A percentile compares a stretch with the other conserved stretches of the same genome.
Evolutionary conservation across 148 eudicot genomes (phyloP).

Genomic region (Salicornia ramosissima): DNA sequence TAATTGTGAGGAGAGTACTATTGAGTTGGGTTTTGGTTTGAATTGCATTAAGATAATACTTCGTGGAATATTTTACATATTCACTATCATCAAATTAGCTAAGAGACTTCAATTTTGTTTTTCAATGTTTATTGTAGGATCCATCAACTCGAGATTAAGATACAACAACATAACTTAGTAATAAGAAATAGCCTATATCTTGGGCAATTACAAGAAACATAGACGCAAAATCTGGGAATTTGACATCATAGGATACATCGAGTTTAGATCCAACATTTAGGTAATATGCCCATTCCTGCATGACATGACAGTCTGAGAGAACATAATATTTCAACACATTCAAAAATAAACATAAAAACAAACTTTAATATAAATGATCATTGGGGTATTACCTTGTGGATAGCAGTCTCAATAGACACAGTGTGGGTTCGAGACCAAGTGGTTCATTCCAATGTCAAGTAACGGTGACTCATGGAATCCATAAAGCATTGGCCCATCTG

Average conservation of each 20-base stretch:
- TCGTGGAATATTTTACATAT: not conserved
- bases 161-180: not conserved
- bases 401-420: slow-evolving; percentile 29
- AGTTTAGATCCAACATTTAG: slow-evolving; percentile 49
- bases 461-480: slow-evolving; percentile 58
- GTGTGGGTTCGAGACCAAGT: slow-evolving; percentile 42
- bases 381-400: slow-evolving; percentile 26
- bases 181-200: slow-evolving; percentile 26
- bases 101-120: not conserved
- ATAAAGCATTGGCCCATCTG: slow-evolving; percentile 47
- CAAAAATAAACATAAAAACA: not conserved
- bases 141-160: not conserved
- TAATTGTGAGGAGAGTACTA: not conserved
- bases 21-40: not conserved
- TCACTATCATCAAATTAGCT: too few species aligned
- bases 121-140: not conserved
- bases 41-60: not conserved
- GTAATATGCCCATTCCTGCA: slow-evolving; percentile 54
- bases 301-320: not conserved
- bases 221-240: slow-evolving; percentile 31
- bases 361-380: not conserved
- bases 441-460: slow-evolving; percentile 46
- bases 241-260: slow-evolving; percentile 42
- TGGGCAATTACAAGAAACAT: slow-evolving; percentile 45
- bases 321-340: not conserved